Evolutionary conservation across 1,139 yeast genomes (phyloP), one percentile per base, ranked within the genome.

Genomic region (Candida sp.): DNA sequence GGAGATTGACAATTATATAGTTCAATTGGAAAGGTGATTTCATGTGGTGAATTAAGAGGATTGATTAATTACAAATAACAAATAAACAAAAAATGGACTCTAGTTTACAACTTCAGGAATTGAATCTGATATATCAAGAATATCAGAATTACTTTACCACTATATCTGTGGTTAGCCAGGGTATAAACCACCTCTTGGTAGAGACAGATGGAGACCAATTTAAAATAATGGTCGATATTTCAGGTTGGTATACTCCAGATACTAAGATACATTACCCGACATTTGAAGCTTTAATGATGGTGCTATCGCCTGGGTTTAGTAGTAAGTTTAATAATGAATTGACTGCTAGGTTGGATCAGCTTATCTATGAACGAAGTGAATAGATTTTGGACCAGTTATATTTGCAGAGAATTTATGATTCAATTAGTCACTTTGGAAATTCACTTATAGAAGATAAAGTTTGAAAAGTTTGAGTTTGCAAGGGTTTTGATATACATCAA

Each of bases 271-370:
- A 53, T 5, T 75, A 54, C 50, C 81, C 78, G 46, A 72, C 80
- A 0, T 65, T 73, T 42, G 82, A 78, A 50, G 64, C 71, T 12
- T 53, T 75, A 38, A 62, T 77, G 61, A 73, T 72, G 73, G 44
- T 45, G 0, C 44, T 55, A 8, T 74, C 81, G 3, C 57, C 60
- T 1, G 41, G 43, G 12, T 78, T 77, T 49, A 47, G 53, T 4
- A 21, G 42, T 4, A 41, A 43, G 11, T 78, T 77, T 61, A 65
- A 68, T 38, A 37, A 50, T 9, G 50, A 49, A 21, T 53, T 77
- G 23, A 39, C 53, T 4, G 45, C 46, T 2, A 62, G 62, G 46
- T 50, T 71, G 40, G 48, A 48, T 36, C 43, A 45, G 39, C 45
- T 54, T n/a, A n/a, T n/a, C n/a, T n/a, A n/a, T n/a, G n/a, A n/a